Percentiles rank a stretch among this genome's conserved stretches.
Conservation (phyloP, 305 asterid genomes). For the Fraxinus paxiana region DNA sequence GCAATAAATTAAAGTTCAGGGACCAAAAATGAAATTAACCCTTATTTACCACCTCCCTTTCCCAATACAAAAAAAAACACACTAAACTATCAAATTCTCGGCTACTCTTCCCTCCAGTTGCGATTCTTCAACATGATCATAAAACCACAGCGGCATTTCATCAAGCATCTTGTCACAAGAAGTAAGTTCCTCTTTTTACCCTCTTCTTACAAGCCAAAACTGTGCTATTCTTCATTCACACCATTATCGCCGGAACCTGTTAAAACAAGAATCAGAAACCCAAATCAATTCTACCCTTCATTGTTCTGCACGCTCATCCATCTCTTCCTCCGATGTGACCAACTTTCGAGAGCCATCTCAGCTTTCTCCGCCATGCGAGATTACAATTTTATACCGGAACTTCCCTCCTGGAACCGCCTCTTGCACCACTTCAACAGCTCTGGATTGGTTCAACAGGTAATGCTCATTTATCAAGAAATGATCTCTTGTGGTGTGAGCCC, state of each 20-base stretch:
- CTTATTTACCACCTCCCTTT: background rate
- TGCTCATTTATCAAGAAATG: constrained; percentile 59
- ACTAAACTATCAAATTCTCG: background rate
- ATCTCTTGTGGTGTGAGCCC: constrained; percentile 45
- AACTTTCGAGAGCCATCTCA: constrained; percentile 54
- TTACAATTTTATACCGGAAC: constrained; percentile 44
- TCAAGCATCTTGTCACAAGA: constrained; percentile 44
- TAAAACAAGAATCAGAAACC: constrained; percentile 18
- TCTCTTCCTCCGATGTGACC: constrained; percentile 74
- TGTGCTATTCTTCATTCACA: constrained; percentile 25
- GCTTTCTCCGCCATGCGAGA: constrained; percentile 68
- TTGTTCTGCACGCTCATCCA: constrained; percentile 82
- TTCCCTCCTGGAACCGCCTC: constrained; percentile 55
- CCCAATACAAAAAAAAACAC: too few relatives aligned
- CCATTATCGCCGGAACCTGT: constrained; percentile 16
- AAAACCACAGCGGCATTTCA: constrained; percentile 46
- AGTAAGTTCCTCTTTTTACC: constrained; percentile 15
- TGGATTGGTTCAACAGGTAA: constrained; percentile 66
- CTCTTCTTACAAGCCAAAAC: constrained; percentile 3
- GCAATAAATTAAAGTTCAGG: too few relatives aligned
- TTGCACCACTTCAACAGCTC: constrained; percentile 59
- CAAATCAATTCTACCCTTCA: constrained; percentile 42
- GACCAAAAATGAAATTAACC: background rate
- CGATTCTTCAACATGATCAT: constrained; percentile 23
- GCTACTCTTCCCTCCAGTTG: background rate